A percentile compares a stretch with the other conserved stretches of the same genome.
Evolutionary conservation across 306 rosid genomes (phyloP).

Genomic region (Quercus wislizeni): DNA sequence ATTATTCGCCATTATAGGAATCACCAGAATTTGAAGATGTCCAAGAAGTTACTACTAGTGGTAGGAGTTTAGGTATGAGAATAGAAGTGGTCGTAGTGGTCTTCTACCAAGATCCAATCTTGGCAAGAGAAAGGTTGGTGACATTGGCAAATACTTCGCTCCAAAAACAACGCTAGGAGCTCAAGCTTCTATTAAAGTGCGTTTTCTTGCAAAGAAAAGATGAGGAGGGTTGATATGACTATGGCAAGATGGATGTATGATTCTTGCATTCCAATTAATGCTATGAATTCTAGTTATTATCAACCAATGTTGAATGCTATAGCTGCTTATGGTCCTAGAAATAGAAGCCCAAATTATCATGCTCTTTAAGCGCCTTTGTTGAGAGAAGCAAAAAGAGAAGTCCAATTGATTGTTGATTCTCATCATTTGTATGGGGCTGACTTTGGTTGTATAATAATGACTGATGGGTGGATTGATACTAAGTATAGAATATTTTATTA

Average conservation of each 20-base stretch:
- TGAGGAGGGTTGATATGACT: neutral
- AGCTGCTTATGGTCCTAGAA: neutral
- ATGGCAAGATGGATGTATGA: neutral
- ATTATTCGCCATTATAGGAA: too few species aligned
- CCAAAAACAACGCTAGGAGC: too few species aligned
- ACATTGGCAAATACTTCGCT: too few species aligned
- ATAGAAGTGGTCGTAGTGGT: too few species aligned
- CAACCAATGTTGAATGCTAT: neutral
- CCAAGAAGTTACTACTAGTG: too few species aligned
- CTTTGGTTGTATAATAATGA: neutral
- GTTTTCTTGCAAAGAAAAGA: neutral
- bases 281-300: neutral
- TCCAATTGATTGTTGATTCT: neutral
- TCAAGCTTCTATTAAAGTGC: too few species aligned
- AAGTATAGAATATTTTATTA: neutral
- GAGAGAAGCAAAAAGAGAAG: neutral
- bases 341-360: neutral
- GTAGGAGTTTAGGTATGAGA: too few species aligned
- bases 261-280: neutral
- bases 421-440: neutral
- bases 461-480: neutral
- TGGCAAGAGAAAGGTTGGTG: too few species aligned
- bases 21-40: too few species aligned
- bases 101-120: too few species aligned
- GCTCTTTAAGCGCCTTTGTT: neutral